A percentile compares a stretch with the other conserved stretches of the same genome.
phyloP scores from a whole-genome alignment of 2,329 filamentous ascomycete genomes.

The Aschersonia sp. region DNA sequence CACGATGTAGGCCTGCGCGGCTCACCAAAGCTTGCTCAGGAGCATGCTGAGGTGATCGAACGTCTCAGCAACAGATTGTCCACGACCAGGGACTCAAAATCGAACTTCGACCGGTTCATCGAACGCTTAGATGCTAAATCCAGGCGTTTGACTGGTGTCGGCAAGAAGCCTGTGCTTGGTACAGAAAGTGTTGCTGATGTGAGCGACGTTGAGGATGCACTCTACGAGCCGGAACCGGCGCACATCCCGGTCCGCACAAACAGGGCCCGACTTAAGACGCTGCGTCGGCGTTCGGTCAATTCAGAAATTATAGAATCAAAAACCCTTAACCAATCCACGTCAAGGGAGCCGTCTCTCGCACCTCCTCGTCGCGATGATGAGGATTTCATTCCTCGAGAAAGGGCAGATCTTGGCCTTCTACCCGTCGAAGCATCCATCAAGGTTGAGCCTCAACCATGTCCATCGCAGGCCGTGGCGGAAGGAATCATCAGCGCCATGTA shows the following conservation, averaged over 20 bases:
- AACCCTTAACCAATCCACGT: conserved; percentile 5
- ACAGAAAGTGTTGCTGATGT: conserved; percentile 27
- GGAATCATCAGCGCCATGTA: conserved; percentile 40
- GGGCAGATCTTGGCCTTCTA: neutral
- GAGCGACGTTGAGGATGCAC: conserved; percentile 37
- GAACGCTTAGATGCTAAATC: neutral
- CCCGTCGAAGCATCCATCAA: conserved; percentile 1
- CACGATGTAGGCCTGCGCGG: conserved; percentile 12
- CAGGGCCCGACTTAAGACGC: conserved; percentile 8
- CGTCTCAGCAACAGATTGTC: conserved; percentile 26
- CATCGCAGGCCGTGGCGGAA: conserved; percentile 37
- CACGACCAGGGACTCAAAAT: conserved; percentile 9
- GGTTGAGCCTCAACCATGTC: conserved; percentile 13
- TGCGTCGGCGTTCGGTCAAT: conserved; percentile 11
- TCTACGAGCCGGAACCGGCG: conserved; percentile 5
- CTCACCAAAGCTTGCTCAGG: conserved; percentile 15
- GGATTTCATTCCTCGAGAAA: neutral
- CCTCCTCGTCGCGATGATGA: neutral
- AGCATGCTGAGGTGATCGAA: conserved; percentile 29
- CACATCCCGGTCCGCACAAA: conserved; percentile 11
- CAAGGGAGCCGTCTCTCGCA: neutral
- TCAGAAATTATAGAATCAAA: conserved; percentile 12
- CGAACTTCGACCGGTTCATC: conserved; percentile 7
- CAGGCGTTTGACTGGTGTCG: neutral
- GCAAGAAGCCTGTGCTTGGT: neutral